Base-by-base conservation (phyloP, 2,329 filamentous ascomycete genomes). In the Bipolaris cookei region DNA sequence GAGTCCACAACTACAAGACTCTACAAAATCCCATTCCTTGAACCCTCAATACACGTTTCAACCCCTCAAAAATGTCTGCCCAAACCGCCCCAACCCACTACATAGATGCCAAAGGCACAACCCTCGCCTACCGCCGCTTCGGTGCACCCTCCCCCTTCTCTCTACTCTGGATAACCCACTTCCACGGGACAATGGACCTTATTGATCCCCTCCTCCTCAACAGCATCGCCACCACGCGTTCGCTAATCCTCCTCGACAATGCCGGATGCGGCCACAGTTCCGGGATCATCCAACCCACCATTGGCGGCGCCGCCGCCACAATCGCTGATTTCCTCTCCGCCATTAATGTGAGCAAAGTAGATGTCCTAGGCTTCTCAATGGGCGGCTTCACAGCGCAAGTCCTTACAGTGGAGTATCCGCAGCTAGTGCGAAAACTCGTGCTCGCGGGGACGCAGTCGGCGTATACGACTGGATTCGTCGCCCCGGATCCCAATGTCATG, bases 281-380 rank as follows among this genome's bases (percentile, higher is more conserved):
- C 7, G 82, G 82, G 32, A 46, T 70, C n/a, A 76, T 82, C 1
- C 76, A 77, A 6, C 67, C 75, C n/a, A 74, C 78, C 14, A 72
- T 78, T 23, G 55, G 58, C 28, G 75, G 70, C 2, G 77, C 79
- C 58, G 77, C 77, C 5, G 61, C 62, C 39, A 48, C 63, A 20
- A 56, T 63, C 10, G 57, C 63, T 13, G 53, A 51, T 11, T 58
- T 79, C 30, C 54, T 76, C 10, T 21, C 52, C 0, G 68, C 72
- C 2, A 57, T 80, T 13, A 50, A 51, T 1, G 60, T 81, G n/a
- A 30, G 53, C 0, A 64, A 78, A 47, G 71, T 78, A 44, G 81
- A 84, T 55, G 60, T 84, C 6, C 54, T 84, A 38, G 82, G 82
- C 1, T 84, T 81, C 66, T 82, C 79, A 8, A 81, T 84, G 76